Evolutionary conservation across 1,284 basidiomycete species (phyloP), one percentile per base, ranked within the genome.

Genomic region (Trichosporon ovoides): DNA sequence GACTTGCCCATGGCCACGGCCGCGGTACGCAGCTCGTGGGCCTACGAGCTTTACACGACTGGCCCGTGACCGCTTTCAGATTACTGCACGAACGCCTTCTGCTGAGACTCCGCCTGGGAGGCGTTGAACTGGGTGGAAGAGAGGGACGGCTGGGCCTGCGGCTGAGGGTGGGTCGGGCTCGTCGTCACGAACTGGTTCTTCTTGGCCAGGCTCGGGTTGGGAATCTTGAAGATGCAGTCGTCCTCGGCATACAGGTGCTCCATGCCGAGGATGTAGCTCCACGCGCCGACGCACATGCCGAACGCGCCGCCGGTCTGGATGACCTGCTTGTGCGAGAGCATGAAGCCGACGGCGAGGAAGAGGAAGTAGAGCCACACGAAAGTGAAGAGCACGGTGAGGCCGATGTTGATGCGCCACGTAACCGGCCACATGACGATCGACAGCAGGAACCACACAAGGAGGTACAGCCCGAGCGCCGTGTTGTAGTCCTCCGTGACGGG

Each of bases 301-400:
- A 61, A 61, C 31, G 40, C 38, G 40, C 38, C 57, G 6, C 59
- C 59, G 38, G 52, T 34, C 18, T 52, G 55, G 38, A 33, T 52
- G 31, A 61, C 37, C 31, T 34, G 35, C 28, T 40, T 43, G 53
- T 55, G 55, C 19, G 49, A 46, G 10, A 51, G 36, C 38, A 61
- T 52, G 43, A 57, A 61, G 53, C 59, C 59, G 37, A 61, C 52
- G 16, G 59, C 31, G 48, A 62, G 60, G 57, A 62, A 58, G 18
- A 62, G 52, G 57, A 58, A 58, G 53, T 62, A 62, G 54, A 62
- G 35, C 28, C 31, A 28, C 11, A 31, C 31, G 14, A 20, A 56
- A 49, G 22, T 46, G 55, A 54, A 58, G 46, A 62, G 57, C 14
- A 53, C 53, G 7, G 57, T 48, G 7, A 62, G 56, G 24, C 60